Percentiles rank a stretch among this genome's conserved stretches.
These are phyloP conservation scores for Mediolabrus comicus DNA, from an alignment of 108 stramenopile species.

Conservation along the genomic window DNA sequence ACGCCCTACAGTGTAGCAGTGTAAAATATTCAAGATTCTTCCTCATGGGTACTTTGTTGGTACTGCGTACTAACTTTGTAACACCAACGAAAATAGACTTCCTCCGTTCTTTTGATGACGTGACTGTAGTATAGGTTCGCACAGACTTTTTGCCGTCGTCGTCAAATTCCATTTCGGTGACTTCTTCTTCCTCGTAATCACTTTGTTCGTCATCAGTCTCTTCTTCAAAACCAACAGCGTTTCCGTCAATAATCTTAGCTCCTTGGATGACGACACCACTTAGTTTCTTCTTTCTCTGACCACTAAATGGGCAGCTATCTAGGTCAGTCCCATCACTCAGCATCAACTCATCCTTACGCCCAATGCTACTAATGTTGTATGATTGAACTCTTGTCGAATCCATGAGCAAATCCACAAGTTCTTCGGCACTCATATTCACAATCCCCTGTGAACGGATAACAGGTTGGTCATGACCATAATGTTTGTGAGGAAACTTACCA, in stretches of 20 bases:
- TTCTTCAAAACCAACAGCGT: constrained; percentile 24
- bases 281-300: constrained; percentile 42
- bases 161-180: constrained; percentile 19
- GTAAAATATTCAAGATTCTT: constrained; percentile 63
- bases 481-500: constrained; percentile 61
- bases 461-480: constrained; percentile 71
- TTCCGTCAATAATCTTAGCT: constrained; percentile 35
- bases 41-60: constrained; percentile 60
- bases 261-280: constrained; percentile 42
- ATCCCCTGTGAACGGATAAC: constrained; percentile 67
- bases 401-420: constrained; percentile 65
- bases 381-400: constrained; percentile 70
- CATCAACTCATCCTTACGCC: constrained; percentile 59
- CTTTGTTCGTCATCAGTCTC: constrained; percentile 40
- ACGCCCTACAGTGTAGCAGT: constrained; percentile 64
- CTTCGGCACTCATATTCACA: constrained; percentile 56
- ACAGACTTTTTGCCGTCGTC: constrained; percentile 20
- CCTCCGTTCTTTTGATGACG: constrained; percentile 34
- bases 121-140: not conserved
- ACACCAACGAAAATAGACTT: constrained; percentile 46
- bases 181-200: constrained; percentile 17
- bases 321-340: constrained; percentile 53
- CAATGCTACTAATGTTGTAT: constrained; percentile 80
- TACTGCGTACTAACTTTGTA: constrained; percentile 72
- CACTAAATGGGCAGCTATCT: constrained; percentile 44